These are phyloP conservation scores for Cytospora piceae DNA, from an alignment of 2,329 filamentous ascomycete genomes.

Conservation along the genomic window DNA sequence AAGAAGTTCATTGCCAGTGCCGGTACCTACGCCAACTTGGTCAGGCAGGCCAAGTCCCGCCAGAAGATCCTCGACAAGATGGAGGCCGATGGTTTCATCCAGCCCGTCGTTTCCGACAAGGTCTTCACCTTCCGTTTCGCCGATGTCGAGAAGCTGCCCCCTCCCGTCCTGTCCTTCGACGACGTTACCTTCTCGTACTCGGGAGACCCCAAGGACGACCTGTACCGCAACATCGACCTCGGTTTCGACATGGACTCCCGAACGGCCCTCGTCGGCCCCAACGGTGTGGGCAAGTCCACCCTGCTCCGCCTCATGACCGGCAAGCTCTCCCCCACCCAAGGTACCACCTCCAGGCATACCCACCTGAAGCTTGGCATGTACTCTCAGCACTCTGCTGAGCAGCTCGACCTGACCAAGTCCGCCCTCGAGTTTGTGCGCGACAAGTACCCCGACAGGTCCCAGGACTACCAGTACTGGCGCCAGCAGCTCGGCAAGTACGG, in stretches of 20 bases:
- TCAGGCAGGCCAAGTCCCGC: slow-evolving; percentile 96
- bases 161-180: slow-evolving; percentile 94
- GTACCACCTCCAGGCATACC: slow-evolving; percentile 86
- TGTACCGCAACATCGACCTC: slow-evolving; percentile 96
- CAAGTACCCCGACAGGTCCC: slow-evolving; percentile 85
- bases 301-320: slow-evolving; percentile 95
- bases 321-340: slow-evolving; percentile 83
- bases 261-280: slow-evolving; percentile 94
- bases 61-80: slow-evolving; percentile 99
- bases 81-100: slow-evolving; percentile 98
- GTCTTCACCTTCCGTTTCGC: slow-evolving; percentile 98
- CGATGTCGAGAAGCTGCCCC: slow-evolving; percentile 98
- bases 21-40: slow-evolving; percentile 99
- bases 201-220: slow-evolving; percentile 82
- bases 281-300: slow-evolving; percentile 99
- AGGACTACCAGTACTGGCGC: slow-evolving; percentile 99
- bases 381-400: slow-evolving; percentile 97
- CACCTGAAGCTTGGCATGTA: slow-evolving; percentile 98
- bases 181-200: slow-evolving; percentile 98
- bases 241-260: slow-evolving; percentile 99
- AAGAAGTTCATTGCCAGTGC: slow-evolving; percentile 99
- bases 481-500: slow-evolving; percentile 96
- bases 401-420: slow-evolving; percentile 97
- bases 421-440: slow-evolving; percentile 96
- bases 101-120: slow-evolving; percentile 81